These are phyloP conservation scores for Fusarium lyarnte DNA, from an alignment of 2,329 filamentous ascomycete species.

Conservation along the genomic window DNA sequence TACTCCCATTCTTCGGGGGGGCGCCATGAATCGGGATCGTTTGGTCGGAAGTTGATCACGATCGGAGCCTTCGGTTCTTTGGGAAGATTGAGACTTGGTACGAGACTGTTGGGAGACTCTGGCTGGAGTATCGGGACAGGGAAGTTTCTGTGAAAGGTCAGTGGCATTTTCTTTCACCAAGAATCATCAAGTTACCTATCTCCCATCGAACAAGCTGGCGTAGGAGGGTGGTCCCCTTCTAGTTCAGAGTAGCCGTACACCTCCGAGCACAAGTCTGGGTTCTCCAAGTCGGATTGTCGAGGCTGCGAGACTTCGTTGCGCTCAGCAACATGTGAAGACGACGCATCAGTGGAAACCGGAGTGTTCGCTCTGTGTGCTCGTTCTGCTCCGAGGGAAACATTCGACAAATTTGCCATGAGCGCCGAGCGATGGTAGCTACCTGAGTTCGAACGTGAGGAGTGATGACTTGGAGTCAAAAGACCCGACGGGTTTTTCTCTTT, in stretches of 20 bases:
- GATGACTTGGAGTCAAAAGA: constrained; percentile 38
- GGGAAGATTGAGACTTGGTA: constrained; percentile 9
- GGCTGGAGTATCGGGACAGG: constrained; percentile 21
- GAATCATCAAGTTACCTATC: constrained; percentile 2
- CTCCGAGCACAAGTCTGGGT: constrained; percentile 23
- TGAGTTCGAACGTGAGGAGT: constrained; percentile 42
- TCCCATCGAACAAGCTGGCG: constrained; percentile 16
- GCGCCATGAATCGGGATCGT: constrained; percentile 56
- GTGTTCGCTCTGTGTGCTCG: background rate
- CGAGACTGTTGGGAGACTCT: constrained; percentile 25
- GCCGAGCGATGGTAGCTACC: constrained; percentile 39
- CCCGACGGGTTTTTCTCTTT: constrained; percentile 38
- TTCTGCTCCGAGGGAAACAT: constrained; percentile 19
- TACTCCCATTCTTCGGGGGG: constrained; percentile 57
- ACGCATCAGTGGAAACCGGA: background rate
- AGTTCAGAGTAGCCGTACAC: constrained; percentile 33
- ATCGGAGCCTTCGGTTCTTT: constrained; percentile 12
- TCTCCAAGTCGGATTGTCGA: constrained; percentile 3
- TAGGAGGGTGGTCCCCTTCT: constrained; percentile 21
- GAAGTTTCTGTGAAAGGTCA: constrained; percentile 20
- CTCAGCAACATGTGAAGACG: constrained; percentile 28
- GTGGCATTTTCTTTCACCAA: background rate
- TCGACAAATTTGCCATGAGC: constrained; percentile 20
- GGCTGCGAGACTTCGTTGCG: constrained; percentile 15
- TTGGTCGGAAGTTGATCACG: constrained; percentile 44